Conservation (phyloP, 176 grass and related monocot genomes). For the Ananas comosus region DNA sequence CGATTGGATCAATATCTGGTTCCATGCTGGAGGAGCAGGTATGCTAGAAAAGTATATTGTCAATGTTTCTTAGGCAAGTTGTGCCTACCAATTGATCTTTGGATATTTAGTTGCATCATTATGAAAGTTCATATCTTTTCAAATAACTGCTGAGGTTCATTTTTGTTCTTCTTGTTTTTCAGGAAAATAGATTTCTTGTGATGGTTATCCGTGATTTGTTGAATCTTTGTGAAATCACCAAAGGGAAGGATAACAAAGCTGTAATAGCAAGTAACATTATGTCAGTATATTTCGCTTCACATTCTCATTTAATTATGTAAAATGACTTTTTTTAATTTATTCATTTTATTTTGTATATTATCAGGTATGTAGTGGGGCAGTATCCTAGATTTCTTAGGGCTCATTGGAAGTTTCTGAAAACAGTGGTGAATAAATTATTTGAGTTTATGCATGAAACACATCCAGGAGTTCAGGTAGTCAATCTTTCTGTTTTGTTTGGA, state of each 20-base stretch:
- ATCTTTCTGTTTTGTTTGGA: neutral
- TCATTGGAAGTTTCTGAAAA: constrained; percentile 99
- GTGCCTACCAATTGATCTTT: neutral
- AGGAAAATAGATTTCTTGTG: constrained; percentile 98
- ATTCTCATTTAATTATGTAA: neutral
- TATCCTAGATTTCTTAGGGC: constrained; percentile 98
- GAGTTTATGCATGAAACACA: constrained; percentile 99
- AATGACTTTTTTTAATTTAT: neutral
- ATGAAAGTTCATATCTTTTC: neutral
- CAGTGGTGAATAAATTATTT: constrained; percentile 97
- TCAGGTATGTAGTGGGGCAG: constrained; percentile 97
- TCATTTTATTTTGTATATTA: neutral
- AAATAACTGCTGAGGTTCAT: neutral
- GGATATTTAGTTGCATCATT: neutral
- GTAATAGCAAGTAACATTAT: constrained; percentile 99
- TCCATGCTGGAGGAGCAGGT: constrained; percentile 99
- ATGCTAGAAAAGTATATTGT: neutral
- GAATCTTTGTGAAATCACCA: constrained; percentile 99
- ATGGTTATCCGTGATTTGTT: constrained; percentile 98
- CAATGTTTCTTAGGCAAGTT: neutral
- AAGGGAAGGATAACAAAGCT: constrained; percentile 99
- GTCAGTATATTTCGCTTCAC: constrained; percentile 27
- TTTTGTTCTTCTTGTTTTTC: constrained; percentile 1
- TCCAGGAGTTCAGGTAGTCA: constrained; percentile 93
- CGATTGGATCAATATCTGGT: constrained; percentile 99